These are phyloP conservation scores for Moringa oleifera DNA, from an alignment of 345 rosid genomes.

Conservation along the genomic window DNA sequence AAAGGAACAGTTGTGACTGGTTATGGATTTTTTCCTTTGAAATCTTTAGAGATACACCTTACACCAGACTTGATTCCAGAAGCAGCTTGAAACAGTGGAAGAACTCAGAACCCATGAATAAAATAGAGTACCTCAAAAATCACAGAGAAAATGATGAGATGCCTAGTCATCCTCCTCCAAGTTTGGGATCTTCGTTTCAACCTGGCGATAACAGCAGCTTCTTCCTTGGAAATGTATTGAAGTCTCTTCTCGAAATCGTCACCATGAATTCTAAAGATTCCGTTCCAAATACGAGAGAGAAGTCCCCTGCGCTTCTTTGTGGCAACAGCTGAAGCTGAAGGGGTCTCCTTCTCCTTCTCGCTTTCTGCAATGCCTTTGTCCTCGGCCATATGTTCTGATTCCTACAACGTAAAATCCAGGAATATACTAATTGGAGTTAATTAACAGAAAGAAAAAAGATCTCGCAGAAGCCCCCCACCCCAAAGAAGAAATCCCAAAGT, in stretches of 20 bases:
- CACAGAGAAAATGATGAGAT: constrained; percentile 58
- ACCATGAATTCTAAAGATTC: constrained; percentile 46
- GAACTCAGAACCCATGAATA: too few relatives aligned
- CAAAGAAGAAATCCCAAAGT: too few relatives aligned
- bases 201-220: constrained; percentile 61
- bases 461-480: too few relatives aligned
- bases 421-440: too few relatives aligned
- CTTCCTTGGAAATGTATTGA: constrained; percentile 76
- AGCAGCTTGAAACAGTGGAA: too few relatives aligned
- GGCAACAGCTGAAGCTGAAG: constrained; percentile 17
- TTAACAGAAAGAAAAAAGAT: too few relatives aligned
- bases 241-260: constrained; percentile 94
- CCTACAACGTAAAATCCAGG: not conserved
- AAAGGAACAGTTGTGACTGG: too few relatives aligned
- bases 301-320: constrained; percentile 56
- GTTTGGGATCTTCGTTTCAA: constrained; percentile 57
- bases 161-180: constrained; percentile 55
- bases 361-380: constrained; percentile 26
- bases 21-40: too few relatives aligned
- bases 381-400: constrained; percentile 29
- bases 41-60: too few relatives aligned
- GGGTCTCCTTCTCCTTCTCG: constrained; percentile 31
- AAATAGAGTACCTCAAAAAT: constrained; percentile 81
- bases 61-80: too few relatives aligned
- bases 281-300: constrained; percentile 69